phyloP scores from a whole-genome alignment of 805 yeast genomes.

The Wilhelminamyces savonicus region DNA sequence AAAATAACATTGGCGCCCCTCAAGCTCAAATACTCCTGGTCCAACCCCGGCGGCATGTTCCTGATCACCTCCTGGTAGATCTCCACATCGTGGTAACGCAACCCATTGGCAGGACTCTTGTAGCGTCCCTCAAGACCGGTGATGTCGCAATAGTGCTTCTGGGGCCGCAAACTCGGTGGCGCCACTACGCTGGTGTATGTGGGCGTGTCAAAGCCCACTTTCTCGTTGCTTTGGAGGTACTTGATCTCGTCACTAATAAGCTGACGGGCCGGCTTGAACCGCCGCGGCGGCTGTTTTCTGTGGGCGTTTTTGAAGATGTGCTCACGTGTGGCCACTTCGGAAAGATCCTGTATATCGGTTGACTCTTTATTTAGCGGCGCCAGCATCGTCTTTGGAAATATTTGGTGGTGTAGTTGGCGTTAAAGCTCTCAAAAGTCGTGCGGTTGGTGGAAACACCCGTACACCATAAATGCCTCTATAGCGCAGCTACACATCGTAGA shows the following conservation, averaged over 20 bases:
- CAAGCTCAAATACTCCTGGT: conserved; percentile 83
- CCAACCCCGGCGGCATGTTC: conserved; percentile 83
- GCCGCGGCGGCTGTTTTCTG: conserved; percentile 46
- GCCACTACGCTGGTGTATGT: conserved; percentile 71
- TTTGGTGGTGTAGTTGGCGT: no score
- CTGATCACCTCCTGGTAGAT: conserved; percentile 67
- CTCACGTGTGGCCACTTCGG: conserved; percentile 33
- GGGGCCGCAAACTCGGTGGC: conserved; percentile 81
- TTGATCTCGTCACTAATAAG: conserved; percentile 72
- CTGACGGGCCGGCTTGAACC: conserved; percentile 73
- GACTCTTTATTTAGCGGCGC: conserved; percentile 5
- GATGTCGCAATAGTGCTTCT: conserved; percentile 83
- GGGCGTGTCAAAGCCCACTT: conserved; percentile 44
- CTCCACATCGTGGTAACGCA: conserved; percentile 79
- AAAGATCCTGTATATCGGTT: conserved; percentile 21
- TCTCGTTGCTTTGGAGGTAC: conserved; percentile 40
- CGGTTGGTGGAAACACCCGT: no score
- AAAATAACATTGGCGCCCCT: conserved; percentile 85
- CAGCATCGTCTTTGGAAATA: no score
- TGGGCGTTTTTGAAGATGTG: conserved; percentile 55
- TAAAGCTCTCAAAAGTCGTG: no score
- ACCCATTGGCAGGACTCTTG: conserved; percentile 64
- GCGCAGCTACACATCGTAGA: no score
- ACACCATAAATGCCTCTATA: no score
- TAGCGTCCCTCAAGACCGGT: conserved; percentile 83